Evolutionary conservation across 1,284 basidiomycete genomes (phyloP).

Genomic region (Bondarzewia mesenterica): DNA sequence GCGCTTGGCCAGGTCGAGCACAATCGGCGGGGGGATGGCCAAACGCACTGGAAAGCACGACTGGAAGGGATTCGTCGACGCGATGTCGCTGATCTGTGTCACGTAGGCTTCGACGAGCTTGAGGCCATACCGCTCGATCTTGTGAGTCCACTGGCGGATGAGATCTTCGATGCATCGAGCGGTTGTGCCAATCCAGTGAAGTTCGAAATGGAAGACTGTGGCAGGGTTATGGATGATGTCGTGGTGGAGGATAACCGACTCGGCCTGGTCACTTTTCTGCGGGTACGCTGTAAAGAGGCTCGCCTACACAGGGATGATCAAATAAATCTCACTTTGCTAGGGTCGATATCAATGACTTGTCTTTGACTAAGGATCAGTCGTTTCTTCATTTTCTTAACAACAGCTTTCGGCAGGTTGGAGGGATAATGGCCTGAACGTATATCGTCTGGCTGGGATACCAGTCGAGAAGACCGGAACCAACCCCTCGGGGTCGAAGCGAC

Average conservation of each 20-base stretch:
- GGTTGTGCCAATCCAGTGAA: conserved; percentile 96
- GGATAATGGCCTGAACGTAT: conserved; percentile 26
- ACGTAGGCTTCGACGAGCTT: conserved; percentile 91
- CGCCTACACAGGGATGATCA: not conserved
- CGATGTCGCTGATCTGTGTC: conserved; percentile 78
- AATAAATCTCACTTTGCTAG: conserved; percentile 54
- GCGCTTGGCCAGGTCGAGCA: conserved; percentile 60
- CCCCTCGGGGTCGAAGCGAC: conserved; percentile 55
- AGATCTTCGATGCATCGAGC: conserved; percentile 94
- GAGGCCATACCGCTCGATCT: conserved; percentile 86
- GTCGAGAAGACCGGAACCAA: conserved; percentile 54
- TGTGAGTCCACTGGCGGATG: conserved; percentile 77
- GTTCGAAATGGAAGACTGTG: conserved; percentile 91
- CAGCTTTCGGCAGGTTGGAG: conserved; percentile 26
- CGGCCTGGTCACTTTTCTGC: conserved; percentile 79
- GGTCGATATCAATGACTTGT: conserved; percentile 84
- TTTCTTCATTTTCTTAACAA: conserved; percentile 43
- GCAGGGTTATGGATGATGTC: conserved; percentile 89
- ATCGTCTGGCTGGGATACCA: conserved; percentile 17
- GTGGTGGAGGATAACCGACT: conserved; percentile 81
- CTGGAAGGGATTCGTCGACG: conserved; percentile 80
- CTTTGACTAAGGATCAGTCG: conserved; percentile 78
- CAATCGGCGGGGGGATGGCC: conserved; percentile 63
- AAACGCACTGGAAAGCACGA: conserved; percentile 78
- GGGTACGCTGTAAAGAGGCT: not conserved